Evolutionary conservation across 208 protist species (phyloP).

Genomic region (Jaenimonas drosophilae): DNA sequence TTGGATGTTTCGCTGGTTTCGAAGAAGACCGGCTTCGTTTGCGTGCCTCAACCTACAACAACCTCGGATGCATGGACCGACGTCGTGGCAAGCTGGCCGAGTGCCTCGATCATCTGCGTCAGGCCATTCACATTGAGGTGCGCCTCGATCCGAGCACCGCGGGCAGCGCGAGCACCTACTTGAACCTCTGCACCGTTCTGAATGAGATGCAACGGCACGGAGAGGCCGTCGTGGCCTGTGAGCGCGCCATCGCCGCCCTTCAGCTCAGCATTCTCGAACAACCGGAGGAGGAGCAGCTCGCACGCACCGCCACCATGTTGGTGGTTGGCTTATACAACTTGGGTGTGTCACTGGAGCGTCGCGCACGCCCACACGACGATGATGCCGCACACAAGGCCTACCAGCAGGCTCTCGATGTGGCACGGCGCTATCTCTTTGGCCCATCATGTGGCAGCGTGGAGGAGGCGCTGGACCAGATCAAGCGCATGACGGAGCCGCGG

Average conservation of each 20-base stretch:
- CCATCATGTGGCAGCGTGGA: conserved; percentile 50
- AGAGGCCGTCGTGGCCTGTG: conserved; percentile 62
- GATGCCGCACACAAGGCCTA: conserved; percentile 40
- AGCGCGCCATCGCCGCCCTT: conserved; percentile 52
- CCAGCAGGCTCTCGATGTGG: conserved; percentile 32
- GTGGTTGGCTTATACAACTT: conserved; percentile 80
- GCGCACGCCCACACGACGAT: conserved; percentile 17
- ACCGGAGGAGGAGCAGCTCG: conserved; percentile 16
- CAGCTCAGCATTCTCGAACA: conserved; percentile 39
- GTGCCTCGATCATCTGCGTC: conserved; percentile 48
- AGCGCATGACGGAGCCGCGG: conserved; percentile 19
- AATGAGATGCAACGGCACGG: conserved; percentile 60
- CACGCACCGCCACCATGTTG: conserved; percentile 53
- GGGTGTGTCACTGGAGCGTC: conserved; percentile 67
- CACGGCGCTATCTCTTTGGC: conserved; percentile 42
- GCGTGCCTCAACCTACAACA: conserved; percentile 81
- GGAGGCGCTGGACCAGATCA: conserved; percentile 43
- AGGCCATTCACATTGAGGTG: conserved; percentile 49
- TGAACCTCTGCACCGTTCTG: conserved; percentile 82
- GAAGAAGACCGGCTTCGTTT: conserved; percentile 46
- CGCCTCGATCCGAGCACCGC: conserved; percentile 20
- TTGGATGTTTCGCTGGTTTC: conserved; percentile 14
- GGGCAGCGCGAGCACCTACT: conserved; percentile 52
- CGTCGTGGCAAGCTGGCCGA: conserved; percentile 42
- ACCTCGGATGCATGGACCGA: conserved; percentile 84